Base-by-base conservation (phyloP, 441 rosid genomes). In the Syzygium malaccense region DNA sequence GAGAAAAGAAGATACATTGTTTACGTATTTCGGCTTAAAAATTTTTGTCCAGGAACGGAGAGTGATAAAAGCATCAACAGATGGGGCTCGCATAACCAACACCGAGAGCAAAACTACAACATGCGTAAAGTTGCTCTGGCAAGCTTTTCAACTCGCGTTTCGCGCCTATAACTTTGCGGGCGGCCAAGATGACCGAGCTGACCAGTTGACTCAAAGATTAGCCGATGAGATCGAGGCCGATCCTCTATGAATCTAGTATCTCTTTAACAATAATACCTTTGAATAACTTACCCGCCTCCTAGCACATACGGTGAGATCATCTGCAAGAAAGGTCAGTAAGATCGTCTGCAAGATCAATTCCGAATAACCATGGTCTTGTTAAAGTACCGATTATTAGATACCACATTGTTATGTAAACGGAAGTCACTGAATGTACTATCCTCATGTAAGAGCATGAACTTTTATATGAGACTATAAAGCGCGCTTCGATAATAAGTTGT, bases 91-190 rank as follows among this genome's bases (percentile, higher is more conserved):
- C n/a, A 85, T 30, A 87, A 14, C 83, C 89, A 88, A 90, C 90
- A 49, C 11, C 51, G 71, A 92, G 68, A 64, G 88, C 88, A 90
- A 85, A 90, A 90, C 26, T 41, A 89, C 87, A 58, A 93, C 89
- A 56, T 32, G 86, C 68, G 89, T 91, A 23, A 93, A 92, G 90
- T 90, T 92, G 92, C 90, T 95, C 7, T 93, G 96, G 97, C 94
- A 92, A 87, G 95, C 94, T 51, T 96, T 96, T 87, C 97, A 94
- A 88, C 92, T 96, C 57, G 96, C 97, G 60, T 96, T 94, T 88
- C 91, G 93, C 71, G 96, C 94, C 51, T 96, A 95, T 85, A 92
- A 90, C 75, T 96, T 96, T 88, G 96, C 98, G 2, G 98, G 98
- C 58, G 98, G 96, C 86, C 95, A 93, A 2, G 97, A 96, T 85